phyloP scores from a whole-genome alignment of 1,139 yeast species.

The Kodamaea arcana region DNA sequence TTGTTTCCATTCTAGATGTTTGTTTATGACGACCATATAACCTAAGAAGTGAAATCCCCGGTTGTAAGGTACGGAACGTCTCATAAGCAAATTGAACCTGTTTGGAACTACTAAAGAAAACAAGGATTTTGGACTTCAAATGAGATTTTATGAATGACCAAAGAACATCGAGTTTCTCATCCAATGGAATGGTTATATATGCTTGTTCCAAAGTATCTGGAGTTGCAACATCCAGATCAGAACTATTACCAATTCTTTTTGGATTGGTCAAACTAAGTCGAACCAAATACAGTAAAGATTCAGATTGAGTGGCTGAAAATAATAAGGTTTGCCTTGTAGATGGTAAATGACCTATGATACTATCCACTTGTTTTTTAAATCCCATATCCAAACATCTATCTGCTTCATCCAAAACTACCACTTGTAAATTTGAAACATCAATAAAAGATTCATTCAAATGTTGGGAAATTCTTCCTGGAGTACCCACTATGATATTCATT shows the following conservation, averaged over 20 bases:
- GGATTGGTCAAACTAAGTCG: conserved; percentile 82
- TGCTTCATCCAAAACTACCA: conserved; percentile 89
- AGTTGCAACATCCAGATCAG: conserved; percentile 53
- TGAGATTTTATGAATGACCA: conserved; percentile 92
- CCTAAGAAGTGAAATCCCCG: conserved; percentile 91
- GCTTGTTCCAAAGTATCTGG: conserved; percentile 86
- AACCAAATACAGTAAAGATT: conserved; percentile 82
- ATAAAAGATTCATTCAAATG: conserved; percentile 92
- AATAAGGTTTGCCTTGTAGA: conserved; percentile 81
- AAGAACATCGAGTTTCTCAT: conserved; percentile 78
- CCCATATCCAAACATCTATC: conserved; percentile 98
- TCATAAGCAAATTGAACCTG: conserved; percentile 95
- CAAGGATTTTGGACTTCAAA: conserved; percentile 77
- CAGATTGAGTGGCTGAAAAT: conserved; percentile 93
- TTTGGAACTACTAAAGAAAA: conserved; percentile 87
- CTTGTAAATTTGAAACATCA: conserved; percentile 74
- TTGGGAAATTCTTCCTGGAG: conserved; percentile 93
- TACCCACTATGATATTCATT: conserved; percentile 86
- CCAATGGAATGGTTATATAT: conserved; percentile 64
- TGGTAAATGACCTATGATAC: conserved; percentile 79
- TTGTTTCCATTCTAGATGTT: conserved; percentile 85
- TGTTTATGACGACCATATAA: conserved; percentile 96
- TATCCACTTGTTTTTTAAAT: conserved; percentile 82
- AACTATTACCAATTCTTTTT: conserved; percentile 58
- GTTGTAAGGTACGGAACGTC: conserved; percentile 85